Base-by-base conservation (phyloP, 768 basidiomycete genomes). In the Hericium coralloides region DNA sequence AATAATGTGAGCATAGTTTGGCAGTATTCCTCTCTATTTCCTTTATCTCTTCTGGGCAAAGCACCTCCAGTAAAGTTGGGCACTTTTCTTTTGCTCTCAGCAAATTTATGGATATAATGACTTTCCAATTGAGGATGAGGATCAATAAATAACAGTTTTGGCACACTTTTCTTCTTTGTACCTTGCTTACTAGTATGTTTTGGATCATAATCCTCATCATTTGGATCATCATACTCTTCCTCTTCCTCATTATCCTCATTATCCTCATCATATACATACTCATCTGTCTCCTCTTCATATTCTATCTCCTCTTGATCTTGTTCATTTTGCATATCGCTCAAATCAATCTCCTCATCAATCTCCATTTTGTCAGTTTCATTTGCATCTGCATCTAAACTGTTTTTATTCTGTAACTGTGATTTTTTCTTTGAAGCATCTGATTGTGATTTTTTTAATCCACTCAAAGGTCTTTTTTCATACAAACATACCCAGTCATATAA, bases 21-120 rank as follows among this genome's bases (percentile, higher is more conserved):
- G 31, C 52, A 60, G 38, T 64, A 64, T 17, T 41, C 59, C n/a
- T 65, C 63, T 12, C 36, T 10, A 58, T 64, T 54, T 5, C 60
- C 41, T 59, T 64, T 50, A 51, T 73, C 71, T 43, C 20, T 38
- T 31, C 68, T n/a, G 1, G 72, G 72, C 5, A 72, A 53, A 1
- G 57, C 26, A 1, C 64, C 64, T 2, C 70, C 69, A 3, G 68
- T 20, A 59, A 73, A 70, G 37, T 71, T 70, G 0, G 67, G 67
- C 7, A 70, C 63, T 31, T 52, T 22, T 17, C 36, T 37, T 3
- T 50, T 25, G 3, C 36, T 7, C 17, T 60, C 49, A 38, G 7
- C 39, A 23, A 26, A 23, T 56, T 39, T 22, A 56, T 47, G 25
- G 52, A 67, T 43, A 25, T 52, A 25, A 57, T 71, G 72, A 6